A percentile compares a stretch with the other conserved stretches of the same genome.
These are phyloP conservation scores for Metarhizium brunneum DNA, from an alignment of 2,329 filamentous ascomycete species.

Conservation along the genomic window DNA sequence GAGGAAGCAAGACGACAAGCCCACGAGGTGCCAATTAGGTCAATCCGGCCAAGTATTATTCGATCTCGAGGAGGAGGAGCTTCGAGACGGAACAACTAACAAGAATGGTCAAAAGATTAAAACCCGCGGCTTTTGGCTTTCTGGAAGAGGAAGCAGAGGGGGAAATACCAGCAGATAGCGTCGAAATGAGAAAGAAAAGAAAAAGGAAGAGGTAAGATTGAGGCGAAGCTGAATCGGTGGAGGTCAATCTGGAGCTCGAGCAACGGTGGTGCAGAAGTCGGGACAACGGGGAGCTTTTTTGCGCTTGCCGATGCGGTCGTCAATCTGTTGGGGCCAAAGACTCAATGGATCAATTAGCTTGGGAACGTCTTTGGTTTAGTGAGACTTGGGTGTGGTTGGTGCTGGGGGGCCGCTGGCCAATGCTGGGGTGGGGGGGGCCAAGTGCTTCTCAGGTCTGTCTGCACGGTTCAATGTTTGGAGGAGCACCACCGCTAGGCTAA, in stretches of 20 bases:
- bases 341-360: slow-evolving; percentile 2
- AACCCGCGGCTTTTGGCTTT: not conserved
- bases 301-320: slow-evolving; percentile 6
- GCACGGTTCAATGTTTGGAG: no score
- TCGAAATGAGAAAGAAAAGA: not conserved
- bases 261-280: not conserved
- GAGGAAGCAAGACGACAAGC: slow-evolving; percentile 5
- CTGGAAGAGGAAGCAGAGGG: not conserved
- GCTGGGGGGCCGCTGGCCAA: not conserved
- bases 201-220: not conserved
- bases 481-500: no score
- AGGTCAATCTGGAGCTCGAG: not conserved
- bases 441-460: no score
- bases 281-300: slow-evolving; percentile 1
- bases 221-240: not conserved
- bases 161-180: not conserved
- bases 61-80: slow-evolving; percentile 7
- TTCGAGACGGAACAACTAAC: slow-evolving; percentile 3
- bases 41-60: not conserved
- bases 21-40: not conserved
- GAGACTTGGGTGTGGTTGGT: not conserved
- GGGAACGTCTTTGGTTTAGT: not conserved
- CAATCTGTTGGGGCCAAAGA: slow-evolving; percentile 9
- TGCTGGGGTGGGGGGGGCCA: no score
- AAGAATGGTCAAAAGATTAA: not conserved